A percentile compares a stretch with the other conserved stretches of the same genome.
Conservation (phyloP, 1,284 basidiomycete genomes). For the Ceraceosorus bombacis region DNA sequence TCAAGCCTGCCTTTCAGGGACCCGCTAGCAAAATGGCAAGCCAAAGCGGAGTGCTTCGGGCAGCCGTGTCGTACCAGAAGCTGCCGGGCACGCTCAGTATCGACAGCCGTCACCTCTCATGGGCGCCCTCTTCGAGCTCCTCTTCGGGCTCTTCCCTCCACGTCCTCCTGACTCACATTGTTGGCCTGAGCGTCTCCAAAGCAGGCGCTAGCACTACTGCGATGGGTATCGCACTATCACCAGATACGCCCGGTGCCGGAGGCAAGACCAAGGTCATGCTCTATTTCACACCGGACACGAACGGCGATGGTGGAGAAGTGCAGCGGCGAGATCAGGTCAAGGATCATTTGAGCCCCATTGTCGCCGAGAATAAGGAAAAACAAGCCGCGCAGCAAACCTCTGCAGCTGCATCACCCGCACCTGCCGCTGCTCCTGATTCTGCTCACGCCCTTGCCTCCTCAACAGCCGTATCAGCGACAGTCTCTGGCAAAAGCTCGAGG, state of each 20-base stretch:
- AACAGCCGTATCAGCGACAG: not conserved
- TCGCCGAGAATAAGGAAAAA: not conserved
- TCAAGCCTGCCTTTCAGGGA: too few species aligned
- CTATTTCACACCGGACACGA: slow-evolving; percentile 1
- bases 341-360: not conserved
- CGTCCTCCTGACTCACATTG: slow-evolving; percentile 2
- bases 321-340: not conserved
- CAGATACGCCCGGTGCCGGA: not conserved
- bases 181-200: slow-evolving; percentile 13
- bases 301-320: not conserved
- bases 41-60: slow-evolving; percentile 3
- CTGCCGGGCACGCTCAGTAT: slow-evolving; percentile 12
- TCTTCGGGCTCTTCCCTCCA: slow-evolving; percentile 1
- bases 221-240: slow-evolving; percentile 5
- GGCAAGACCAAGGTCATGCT: slow-evolving; percentile 2
- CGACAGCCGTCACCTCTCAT: slow-evolving; percentile 1
- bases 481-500: not conserved
- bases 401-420: not conserved
- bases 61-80: slow-evolving; percentile 10
- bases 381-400: not conserved
- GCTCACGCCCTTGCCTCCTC: not conserved
- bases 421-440: slow-evolving; percentile 1
- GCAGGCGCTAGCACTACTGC: slow-evolving; percentile 4
- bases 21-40: too few species aligned
- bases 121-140: slow-evolving; percentile 7